Evolutionary conservation across 768 basidiomycete species (phyloP), one percentile per base, ranked within the genome.

Genomic region (Pholiota conissans): DNA sequence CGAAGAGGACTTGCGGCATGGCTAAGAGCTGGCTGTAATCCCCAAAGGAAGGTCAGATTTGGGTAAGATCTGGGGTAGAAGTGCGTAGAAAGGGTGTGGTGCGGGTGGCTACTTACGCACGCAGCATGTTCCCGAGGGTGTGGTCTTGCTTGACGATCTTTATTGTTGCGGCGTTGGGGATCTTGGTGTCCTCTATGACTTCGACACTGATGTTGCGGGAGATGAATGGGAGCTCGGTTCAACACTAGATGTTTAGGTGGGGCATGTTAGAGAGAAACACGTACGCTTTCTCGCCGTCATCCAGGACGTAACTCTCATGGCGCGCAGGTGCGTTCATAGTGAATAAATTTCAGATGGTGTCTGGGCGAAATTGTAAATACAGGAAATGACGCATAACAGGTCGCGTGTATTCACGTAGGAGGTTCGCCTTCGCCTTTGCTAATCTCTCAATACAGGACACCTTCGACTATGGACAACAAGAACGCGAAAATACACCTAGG

Each of bases 101-200:
- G n/a, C n/a, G n/a, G 28, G 35, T 24, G 52, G 22, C 18, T 22
- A 54, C 68, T 39, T 70, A 95, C 94, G 91, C 86, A 68, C 97
- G 86, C n/a, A 99, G 79, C 91, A 98, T 92, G 76, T 95, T 95
- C 8, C 87, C 96, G 5, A 98, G 76, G 0, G 97, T 99, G 69
- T 98, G 97, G 69, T 98, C 97, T 70, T 99, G 96, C 76, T 98
- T 98, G 59, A 92, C 80, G 65, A 99, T 80, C 65, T 93, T 93
- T 61, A 99, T 85, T 0, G 95, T 96, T 16, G 96, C 96, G 1
- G 97, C 95, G 66, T 98, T 97, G 0, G 95, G 95, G 60, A 98
- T 93, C 76, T 97, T 98, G 42, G 93, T 95, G 74, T 99, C 97
- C 73, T 98, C 95, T 0, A 83, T 85, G 42, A 98, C 80, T 66